Conservation (phyloP, 2,329 filamentous ascomycete genomes). For the Botrytis fabae region DNA sequence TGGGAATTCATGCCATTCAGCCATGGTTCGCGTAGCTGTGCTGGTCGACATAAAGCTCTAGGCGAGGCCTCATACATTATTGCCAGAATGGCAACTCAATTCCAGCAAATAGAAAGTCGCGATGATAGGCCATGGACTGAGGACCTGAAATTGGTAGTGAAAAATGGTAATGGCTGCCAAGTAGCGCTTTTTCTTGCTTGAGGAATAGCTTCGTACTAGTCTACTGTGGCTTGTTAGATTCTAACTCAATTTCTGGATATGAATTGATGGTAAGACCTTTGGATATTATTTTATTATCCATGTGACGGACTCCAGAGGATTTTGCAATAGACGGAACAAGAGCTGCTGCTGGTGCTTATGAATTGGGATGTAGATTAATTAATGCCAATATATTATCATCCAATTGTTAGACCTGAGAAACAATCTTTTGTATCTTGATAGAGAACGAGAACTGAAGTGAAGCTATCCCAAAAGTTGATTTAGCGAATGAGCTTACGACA, state of each 20-base stretch:
- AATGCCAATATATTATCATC: neutral
- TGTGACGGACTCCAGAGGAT: neutral
- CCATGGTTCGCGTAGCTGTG: constrained; percentile 65
- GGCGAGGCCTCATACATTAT: constrained; percentile 27
- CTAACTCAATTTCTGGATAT: fast-evolving
- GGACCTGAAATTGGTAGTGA: constrained; percentile 18
- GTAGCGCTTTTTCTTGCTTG: neutral
- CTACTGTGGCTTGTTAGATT: neutral
- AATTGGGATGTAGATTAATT: neutral
- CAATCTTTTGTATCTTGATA: neutral
- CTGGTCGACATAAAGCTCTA: constrained; percentile 49
- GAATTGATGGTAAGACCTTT: neutral
- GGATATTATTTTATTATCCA: neutral
- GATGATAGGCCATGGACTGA: constrained; percentile 21
- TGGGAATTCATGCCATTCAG: constrained; percentile 68
- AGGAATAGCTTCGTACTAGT: neutral
- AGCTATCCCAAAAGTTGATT: neutral
- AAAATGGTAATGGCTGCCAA: constrained; percentile 23
- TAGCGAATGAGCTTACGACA: neutral
- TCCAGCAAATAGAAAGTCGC: constrained; percentile 23
- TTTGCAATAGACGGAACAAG: neutral
- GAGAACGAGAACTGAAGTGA: neutral
- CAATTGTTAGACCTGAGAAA: neutral
- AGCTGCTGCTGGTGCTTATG: too few relatives aligned
- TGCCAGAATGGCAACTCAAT: constrained; percentile 24